Conservation (phyloP, 306 rosid species). For the Dalbergia cultrata region DNA sequence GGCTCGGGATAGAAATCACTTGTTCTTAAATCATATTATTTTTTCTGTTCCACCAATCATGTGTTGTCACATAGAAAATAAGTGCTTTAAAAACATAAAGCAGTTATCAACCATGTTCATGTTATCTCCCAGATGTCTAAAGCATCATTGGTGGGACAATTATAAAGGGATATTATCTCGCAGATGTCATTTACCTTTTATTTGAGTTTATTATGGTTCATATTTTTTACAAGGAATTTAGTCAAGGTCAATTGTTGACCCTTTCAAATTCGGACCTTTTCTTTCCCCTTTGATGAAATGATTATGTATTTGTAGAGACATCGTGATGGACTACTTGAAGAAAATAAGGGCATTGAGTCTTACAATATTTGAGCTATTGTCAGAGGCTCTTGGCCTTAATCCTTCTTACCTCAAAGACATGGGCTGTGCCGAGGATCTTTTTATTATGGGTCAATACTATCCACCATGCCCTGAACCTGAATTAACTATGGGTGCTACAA, state of each 20-base stretch:
- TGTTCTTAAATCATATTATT: background rate
- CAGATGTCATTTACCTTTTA: too few species aligned
- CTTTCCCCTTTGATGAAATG: background rate
- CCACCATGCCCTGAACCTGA: slow-evolving; percentile 58
- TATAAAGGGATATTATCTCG: too few species aligned
- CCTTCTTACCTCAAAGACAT: slow-evolving; percentile 38
- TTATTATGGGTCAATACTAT: slow-evolving; percentile 36
- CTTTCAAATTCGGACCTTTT: background rate
- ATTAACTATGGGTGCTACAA: slow-evolving; percentile 22
- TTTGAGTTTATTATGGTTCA: too few species aligned
- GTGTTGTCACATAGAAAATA: too few species aligned
- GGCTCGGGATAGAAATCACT: too few species aligned
- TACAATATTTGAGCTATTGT: slow-evolving; percentile 41
- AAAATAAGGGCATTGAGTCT: slow-evolving; percentile 27
- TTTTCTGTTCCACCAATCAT: background rate
- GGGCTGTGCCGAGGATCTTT: slow-evolving; percentile 4
- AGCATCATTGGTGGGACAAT: too few species aligned
- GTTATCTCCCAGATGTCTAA: too few species aligned
- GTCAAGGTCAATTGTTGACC: too few species aligned
- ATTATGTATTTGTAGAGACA: slow-evolving; percentile 38
- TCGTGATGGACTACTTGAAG: slow-evolving; percentile 47
- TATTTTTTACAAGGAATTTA: too few species aligned
- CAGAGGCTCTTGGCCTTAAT: slow-evolving; percentile 49
- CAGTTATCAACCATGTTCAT: slow-evolving; percentile 38
- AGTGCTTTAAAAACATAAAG: background rate